These are phyloP conservation scores for Leptographium galeiforme DNA, from an alignment of 2,329 filamentous ascomycete genomes.

Conservation along the genomic window DNA sequence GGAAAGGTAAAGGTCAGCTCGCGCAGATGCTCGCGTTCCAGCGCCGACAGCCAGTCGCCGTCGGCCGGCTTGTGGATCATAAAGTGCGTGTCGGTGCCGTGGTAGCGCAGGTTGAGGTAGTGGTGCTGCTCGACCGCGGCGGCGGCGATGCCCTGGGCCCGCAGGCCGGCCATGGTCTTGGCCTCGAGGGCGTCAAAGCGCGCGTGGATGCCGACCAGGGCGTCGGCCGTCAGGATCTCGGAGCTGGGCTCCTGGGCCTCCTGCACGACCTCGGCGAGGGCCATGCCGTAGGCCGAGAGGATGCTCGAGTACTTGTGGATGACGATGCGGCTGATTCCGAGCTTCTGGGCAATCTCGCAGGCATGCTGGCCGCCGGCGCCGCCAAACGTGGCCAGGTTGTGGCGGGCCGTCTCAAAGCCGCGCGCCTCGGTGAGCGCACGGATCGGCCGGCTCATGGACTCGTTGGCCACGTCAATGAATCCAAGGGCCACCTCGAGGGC, in stretches of 20 bases:
- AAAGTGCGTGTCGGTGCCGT: constrained; percentile 76
- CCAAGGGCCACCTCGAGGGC: constrained; percentile 20
- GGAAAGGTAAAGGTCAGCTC: constrained; percentile 54
- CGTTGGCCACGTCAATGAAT: constrained; percentile 58
- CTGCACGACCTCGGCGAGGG: constrained; percentile 21
- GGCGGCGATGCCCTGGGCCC: constrained; percentile 47
- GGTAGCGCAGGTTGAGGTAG: constrained; percentile 86
- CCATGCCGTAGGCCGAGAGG: constrained; percentile 26
- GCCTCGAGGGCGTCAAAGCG: background rate
- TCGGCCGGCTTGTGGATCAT: constrained; percentile 42
- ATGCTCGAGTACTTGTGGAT: constrained; percentile 57
- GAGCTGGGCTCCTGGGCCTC: constrained; percentile 17
- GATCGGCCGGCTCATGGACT: constrained; percentile 58
- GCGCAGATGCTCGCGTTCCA: constrained; percentile 46
- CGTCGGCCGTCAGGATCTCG: background rate
- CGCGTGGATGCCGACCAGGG: constrained; percentile 36
- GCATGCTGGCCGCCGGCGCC: constrained; percentile 62
- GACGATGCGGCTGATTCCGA: constrained; percentile 57
- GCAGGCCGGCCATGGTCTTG: constrained; percentile 18
- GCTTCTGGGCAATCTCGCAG: constrained; percentile 51
- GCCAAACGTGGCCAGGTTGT: constrained; percentile 58
- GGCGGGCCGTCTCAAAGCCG: constrained; percentile 55
- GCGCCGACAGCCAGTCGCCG: constrained; percentile 42
- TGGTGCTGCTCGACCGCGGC: constrained; percentile 63
- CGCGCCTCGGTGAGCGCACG: constrained; percentile 58